These are phyloP conservation scores for Venturia aucupariae DNA, from an alignment of 2,329 filamentous ascomycete genomes.

Conservation along the genomic window DNA sequence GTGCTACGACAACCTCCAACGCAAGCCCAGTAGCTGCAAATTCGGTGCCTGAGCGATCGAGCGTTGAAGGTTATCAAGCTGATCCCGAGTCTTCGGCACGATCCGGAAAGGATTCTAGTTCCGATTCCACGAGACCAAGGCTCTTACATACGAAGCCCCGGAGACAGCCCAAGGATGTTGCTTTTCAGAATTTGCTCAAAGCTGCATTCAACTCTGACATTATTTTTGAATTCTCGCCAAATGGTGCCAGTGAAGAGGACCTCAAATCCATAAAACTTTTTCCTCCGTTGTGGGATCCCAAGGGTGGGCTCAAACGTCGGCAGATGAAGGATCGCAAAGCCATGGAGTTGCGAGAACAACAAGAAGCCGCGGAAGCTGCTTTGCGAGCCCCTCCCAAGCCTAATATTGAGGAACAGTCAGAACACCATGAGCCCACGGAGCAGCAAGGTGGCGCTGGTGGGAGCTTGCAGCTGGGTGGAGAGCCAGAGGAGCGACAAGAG, in stretches of 20 bases:
- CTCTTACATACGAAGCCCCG: slow-evolving; percentile 13
- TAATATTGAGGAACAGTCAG: slow-evolving; percentile 49
- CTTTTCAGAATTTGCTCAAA: slow-evolving; percentile 15
- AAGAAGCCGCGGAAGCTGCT: slow-evolving; percentile 45
- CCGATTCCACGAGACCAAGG: slow-evolving; percentile 12
- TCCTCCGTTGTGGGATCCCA: slow-evolving; percentile 73
- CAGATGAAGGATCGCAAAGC: slow-evolving; percentile 59
- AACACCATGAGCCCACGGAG: slow-evolving; percentile 41
- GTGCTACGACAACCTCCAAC: slow-evolving; percentile 70
- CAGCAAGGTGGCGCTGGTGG: slow-evolving; percentile 52
- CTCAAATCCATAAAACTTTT: slow-evolving; percentile 46
- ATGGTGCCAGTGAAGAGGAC: slow-evolving; percentile 38
- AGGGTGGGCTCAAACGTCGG: slow-evolving; percentile 72
- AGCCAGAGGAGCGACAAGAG: slow-evolving; percentile 72
- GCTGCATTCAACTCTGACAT: slow-evolving; percentile 31
- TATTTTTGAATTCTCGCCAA: slow-evolving; percentile 44
- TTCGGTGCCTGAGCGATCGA: slow-evolving; percentile 31
- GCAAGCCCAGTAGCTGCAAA: slow-evolving; percentile 63
- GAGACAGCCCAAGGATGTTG: slow-evolving; percentile 15
- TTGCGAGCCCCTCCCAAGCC: slow-evolving; percentile 34
- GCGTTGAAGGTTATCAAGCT: neutral
- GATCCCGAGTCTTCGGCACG: neutral
- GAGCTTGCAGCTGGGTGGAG: slow-evolving; percentile 82
- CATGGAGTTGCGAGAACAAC: slow-evolving; percentile 44
- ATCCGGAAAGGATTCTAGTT: neutral